These are phyloP conservation scores for Taiwanofungus camphoratus DNA, from an alignment of 1,284 basidiomycete genomes.

Conservation along the genomic window DNA sequence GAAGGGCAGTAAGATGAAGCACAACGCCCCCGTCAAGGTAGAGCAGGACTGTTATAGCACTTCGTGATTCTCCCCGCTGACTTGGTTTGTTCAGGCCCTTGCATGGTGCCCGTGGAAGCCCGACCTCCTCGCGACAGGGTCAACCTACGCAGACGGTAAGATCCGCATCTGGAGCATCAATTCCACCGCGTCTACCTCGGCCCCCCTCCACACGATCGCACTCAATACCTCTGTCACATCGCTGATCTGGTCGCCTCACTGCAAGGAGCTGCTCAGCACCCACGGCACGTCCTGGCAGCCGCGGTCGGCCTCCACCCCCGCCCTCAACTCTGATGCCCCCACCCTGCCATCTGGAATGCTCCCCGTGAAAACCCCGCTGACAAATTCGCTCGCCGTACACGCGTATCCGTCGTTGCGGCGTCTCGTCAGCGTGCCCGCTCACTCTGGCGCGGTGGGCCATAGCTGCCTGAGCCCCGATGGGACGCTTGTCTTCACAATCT, in stretches of 20 bases:
- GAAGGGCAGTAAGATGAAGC: slow-evolving; percentile 43
- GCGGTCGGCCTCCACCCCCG: slow-evolving; percentile 6
- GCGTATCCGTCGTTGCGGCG: slow-evolving; percentile 34
- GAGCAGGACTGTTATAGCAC: not conserved
- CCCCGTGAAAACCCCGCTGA: slow-evolving; percentile 33
- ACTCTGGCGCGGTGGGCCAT: slow-evolving; percentile 30
- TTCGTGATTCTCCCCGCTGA: not conserved
- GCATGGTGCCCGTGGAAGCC: slow-evolving; percentile 76
- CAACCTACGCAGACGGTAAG: slow-evolving; percentile 59
- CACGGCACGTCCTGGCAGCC: slow-evolving; percentile 44
- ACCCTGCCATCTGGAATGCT: not conserved
- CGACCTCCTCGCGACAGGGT: slow-evolving; percentile 62
- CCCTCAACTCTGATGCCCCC: not conserved
- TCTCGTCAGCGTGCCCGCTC: slow-evolving; percentile 30
- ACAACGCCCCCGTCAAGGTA: slow-evolving; percentile 52
- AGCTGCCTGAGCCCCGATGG: slow-evolving; percentile 33
- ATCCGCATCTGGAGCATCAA: slow-evolving; percentile 55
- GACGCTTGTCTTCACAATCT: slow-evolving; percentile 34
- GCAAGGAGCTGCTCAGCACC: slow-evolving; percentile 61
- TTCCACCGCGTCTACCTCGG: slow-evolving; percentile 36
- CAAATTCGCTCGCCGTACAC: slow-evolving; percentile 44
- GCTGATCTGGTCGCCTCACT: slow-evolving; percentile 59
- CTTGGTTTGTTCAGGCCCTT: slow-evolving; percentile 41
- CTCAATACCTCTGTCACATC: slow-evolving; percentile 61
- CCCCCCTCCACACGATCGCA: slow-evolving; percentile 43